Conservation (phyloP, 2,329 filamentous ascomycete species). For the Paecilomyces fulvus region DNA sequence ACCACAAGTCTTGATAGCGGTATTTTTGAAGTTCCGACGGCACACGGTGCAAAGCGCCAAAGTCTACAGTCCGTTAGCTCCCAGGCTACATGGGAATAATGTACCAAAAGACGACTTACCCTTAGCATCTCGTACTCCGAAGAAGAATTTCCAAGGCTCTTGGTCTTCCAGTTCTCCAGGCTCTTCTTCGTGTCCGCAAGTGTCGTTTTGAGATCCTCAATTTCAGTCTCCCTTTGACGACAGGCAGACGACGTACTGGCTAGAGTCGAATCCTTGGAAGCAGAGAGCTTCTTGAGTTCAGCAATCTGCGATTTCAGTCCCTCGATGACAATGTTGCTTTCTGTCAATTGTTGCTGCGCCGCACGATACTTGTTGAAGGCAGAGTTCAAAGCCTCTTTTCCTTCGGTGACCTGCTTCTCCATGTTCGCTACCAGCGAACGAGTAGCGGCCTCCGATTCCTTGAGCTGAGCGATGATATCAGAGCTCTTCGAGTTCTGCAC, state of each 20-base stretch:
- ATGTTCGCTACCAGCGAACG: slow-evolving; percentile 69
- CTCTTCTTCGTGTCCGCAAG: slow-evolving; percentile 74
- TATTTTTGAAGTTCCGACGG: slow-evolving; percentile 88
- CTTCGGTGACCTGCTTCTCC: slow-evolving; percentile 82
- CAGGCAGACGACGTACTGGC: slow-evolving; percentile 55
- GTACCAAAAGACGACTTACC: slow-evolving; percentile 47
- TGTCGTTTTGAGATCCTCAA: slow-evolving; percentile 69
- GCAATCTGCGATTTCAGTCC: slow-evolving; percentile 64
- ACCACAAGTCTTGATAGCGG: slow-evolving; percentile 84
- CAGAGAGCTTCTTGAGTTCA: slow-evolving; percentile 66
- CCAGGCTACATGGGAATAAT: slow-evolving; percentile 1
- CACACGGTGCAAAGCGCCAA: slow-evolving; percentile 87
- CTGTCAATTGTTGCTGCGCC: slow-evolving; percentile 62
- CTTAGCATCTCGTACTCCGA: slow-evolving; percentile 78
- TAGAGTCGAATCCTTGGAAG: slow-evolving; percentile 63
- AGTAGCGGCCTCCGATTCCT: slow-evolving; percentile 76
- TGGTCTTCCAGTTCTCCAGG: slow-evolving; percentile 75
- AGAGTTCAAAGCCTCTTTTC: slow-evolving; percentile 68
- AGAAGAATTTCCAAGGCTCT: slow-evolving; percentile 70
- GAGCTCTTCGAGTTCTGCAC: slow-evolving; percentile 82
- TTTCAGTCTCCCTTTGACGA: slow-evolving; percentile 58
- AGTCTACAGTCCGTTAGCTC: slow-evolving; percentile 40
- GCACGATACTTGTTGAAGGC: slow-evolving; percentile 65
- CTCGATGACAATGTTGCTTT: slow-evolving; percentile 62
- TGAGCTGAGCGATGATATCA: slow-evolving; percentile 86